A percentile compares a stretch with the other conserved stretches of the same genome.
Conservation (phyloP, 495 filamentous ascomycete species). For the Talaromyces liani region DNA sequence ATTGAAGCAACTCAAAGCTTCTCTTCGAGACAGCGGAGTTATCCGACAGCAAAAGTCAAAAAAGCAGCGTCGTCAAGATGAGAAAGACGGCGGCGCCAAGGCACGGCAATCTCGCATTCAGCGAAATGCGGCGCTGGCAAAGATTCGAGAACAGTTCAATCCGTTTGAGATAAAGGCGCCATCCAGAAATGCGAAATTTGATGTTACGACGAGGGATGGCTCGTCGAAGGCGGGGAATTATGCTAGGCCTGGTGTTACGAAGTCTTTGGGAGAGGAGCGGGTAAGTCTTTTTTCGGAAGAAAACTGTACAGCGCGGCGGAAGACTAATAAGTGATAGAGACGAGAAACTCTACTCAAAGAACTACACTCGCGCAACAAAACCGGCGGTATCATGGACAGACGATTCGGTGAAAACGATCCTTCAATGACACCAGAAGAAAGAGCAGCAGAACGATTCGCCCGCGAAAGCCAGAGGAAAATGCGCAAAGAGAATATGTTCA, state of each 20-base stretch:
- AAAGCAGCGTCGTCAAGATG: conserved; percentile 74
- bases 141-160: conserved; percentile 92
- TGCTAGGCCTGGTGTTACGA: conserved; percentile 72
- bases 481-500: conserved; percentile 72
- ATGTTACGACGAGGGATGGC: conserved; percentile 54
- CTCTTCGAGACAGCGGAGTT: conserved; percentile 78
- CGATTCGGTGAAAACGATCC: conserved; percentile 96
- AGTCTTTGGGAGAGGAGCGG: conserved; percentile 79
- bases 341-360: conserved; percentile 75
- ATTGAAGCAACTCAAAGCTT: conserved; percentile 88
- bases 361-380: conserved; percentile 79
- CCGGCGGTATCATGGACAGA: conserved; percentile 84
- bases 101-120: conserved; percentile 57
- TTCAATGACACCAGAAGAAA: conserved; percentile 87
- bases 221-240: conserved; percentile 43
- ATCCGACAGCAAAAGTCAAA: conserved; percentile 85
- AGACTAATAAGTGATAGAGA: conserved; percentile 40
- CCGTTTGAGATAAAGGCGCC: conserved; percentile 86
- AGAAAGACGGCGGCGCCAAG: conserved; percentile 48
- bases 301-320: neutral
- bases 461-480: conserved; percentile 67
- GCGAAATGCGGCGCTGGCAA: conserved; percentile 63
- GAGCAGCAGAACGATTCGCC: conserved; percentile 83
- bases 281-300: conserved; percentile 37
- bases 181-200: conserved; percentile 64